Base-by-base conservation (phyloP, 305 asterid species). In the Fraxinus xanthoxyloides region DNA sequence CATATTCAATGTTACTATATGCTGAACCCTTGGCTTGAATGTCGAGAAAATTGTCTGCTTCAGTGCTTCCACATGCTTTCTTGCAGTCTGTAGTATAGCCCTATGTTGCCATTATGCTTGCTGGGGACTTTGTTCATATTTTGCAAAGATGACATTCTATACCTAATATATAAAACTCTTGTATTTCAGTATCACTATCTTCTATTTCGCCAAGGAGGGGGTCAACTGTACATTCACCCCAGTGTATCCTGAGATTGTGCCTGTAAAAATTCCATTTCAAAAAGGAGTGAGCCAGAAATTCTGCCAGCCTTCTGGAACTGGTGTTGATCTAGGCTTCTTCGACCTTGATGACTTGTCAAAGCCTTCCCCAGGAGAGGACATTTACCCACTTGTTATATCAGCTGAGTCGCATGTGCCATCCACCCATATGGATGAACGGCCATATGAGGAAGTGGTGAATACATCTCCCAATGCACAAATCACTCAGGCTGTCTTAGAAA, bases 191-290 rank as follows among this genome's bases (percentile, higher is more conserved):
- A 92, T 94, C 77, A 91, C 95, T 32, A 89, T 93, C 81, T 89
- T 86, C 85, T 94, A 93, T 82, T 94, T 91, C 83, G 97, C 93
- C 43, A 94, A 94, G 90, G 98, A 92, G 88, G 97, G 94, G 43
- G 75, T 51, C 38, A 87, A 88, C 79, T 92, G 95, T 88, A 85
- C 79, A 79, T 92, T 92, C 83, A 83, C 88, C 78, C 94, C 97
- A 3, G 36, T 90, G 24, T 91, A 92, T 90, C 93, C 98, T 12
- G 98, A 93, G 83, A 87, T 93, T 46, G 82, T 73, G 86, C 94
- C 97, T 17, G 93, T 89, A 75, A 88, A 84, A 86, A 82, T 92
- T 54, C 90, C 95, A 36, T 94, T 94, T 82, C 89, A 83, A 78
- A 91, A 90, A 89, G 98, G 97, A 84, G 80, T 88, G 80, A 91